phyloP scores from a whole-genome alignment of 116 monocot species.

The Dioscorea cayenensis region DNA sequence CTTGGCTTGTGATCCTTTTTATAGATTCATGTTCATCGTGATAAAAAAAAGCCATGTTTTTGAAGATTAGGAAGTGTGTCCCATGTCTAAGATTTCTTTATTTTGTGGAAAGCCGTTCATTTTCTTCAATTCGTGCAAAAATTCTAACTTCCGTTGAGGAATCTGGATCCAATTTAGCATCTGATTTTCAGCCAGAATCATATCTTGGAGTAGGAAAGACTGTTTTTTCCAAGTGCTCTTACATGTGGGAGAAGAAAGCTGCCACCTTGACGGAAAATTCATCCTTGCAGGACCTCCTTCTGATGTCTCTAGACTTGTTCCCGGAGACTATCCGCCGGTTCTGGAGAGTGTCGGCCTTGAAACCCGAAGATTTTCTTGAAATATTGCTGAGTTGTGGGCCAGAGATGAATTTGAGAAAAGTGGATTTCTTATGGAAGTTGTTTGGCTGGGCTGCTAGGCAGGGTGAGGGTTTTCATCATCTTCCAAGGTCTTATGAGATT shows the following conservation, averaged over 20 bases:
- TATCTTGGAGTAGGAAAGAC: slow-evolving; percentile 24
- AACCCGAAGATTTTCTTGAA: slow-evolving; percentile 45
- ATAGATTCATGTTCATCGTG: neutral
- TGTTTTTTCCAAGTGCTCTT: slow-evolving; percentile 31
- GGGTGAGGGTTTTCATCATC: slow-evolving; percentile 40
- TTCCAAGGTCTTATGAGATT: slow-evolving; percentile 47
- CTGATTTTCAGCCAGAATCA: slow-evolving; percentile 2
- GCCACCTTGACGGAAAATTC: slow-evolving; percentile 15
- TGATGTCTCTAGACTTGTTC: slow-evolving; percentile 29
- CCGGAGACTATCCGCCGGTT: slow-evolving; percentile 65
- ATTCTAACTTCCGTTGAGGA: neutral
- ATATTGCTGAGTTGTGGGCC: slow-evolving; percentile 36
- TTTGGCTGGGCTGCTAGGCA: slow-evolving; percentile 53
- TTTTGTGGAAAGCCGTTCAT: neutral
- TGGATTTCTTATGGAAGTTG: slow-evolving; percentile 45
- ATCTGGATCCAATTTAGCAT: neutral
- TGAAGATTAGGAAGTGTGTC: neutral
- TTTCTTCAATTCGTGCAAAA: neutral
- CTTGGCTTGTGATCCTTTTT: no score
- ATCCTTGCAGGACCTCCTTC: slow-evolving; percentile 51
- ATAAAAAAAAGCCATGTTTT: neutral
- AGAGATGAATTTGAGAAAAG: slow-evolving; percentile 18
- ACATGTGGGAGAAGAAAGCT: slow-evolving; percentile 30
- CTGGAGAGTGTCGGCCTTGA: slow-evolving; percentile 52
- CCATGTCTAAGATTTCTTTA: neutral